Percentiles rank a stretch among this genome's conserved stretches.
These are phyloP conservation scores for Pinus tabuliformis DNA, from an alignment of 75 land plant species.

Conservation along the genomic window DNA sequence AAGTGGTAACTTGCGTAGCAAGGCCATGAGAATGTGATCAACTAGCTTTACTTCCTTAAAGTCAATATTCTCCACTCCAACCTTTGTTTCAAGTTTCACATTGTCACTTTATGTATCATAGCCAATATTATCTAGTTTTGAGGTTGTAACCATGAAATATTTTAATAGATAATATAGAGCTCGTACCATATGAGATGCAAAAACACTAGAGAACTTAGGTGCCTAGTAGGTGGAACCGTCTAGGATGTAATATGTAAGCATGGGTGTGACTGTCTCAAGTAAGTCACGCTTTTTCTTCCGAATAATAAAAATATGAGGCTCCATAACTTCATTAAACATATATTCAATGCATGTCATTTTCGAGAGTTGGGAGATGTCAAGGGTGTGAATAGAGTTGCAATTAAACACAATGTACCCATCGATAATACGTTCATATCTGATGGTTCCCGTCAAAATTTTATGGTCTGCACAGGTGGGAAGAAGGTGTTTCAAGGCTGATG, in stretches of 20 bases:
- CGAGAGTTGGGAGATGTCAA: too few relatives aligned
- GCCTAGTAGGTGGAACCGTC: conserved; percentile 96
- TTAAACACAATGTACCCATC: too few relatives aligned
- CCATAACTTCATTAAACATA: too few relatives aligned
- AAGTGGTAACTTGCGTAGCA: conserved; percentile 51
- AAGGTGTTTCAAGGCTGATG: too few relatives aligned
- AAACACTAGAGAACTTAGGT: conserved; percentile 80
- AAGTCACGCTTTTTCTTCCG: conserved; percentile 85
- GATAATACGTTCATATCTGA: too few relatives aligned
- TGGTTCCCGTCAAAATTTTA: too few relatives aligned
- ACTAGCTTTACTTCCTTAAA: conserved; percentile 79
- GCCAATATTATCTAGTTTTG: too few relatives aligned
- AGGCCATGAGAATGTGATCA: conserved; percentile 76
- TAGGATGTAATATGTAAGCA: conserved; percentile 77
- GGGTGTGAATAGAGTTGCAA: too few relatives aligned
- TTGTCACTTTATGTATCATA: conserved; percentile 45
- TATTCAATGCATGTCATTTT: too few relatives aligned
- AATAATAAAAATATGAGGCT: conserved; percentile 42
- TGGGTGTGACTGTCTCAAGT: conserved; percentile 76
- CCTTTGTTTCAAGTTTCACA: conserved; percentile 33
- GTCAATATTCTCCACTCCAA: conserved; percentile 47
- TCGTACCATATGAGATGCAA: conserved; percentile 77
- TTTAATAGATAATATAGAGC: conserved; percentile 82
- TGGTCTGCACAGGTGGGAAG: too few relatives aligned
- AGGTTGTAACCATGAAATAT: conserved; percentile 34